These are phyloP conservation scores for Syncephalis plumigaleata DNA, from an alignment of 371 early-diverging fungal genomes.

Conservation along the genomic window DNA sequence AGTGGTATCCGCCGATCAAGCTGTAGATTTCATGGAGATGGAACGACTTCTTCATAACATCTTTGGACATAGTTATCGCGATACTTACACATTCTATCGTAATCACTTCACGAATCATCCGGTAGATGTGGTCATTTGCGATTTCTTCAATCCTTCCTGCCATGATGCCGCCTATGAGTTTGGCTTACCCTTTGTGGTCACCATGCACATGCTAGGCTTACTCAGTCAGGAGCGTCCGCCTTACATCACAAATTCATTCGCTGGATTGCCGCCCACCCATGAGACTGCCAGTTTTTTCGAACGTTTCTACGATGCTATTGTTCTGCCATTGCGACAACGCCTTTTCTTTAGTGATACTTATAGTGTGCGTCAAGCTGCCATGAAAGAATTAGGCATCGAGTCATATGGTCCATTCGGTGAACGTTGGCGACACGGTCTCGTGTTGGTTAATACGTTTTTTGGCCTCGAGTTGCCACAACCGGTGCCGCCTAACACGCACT, in stretches of 20 bases:
- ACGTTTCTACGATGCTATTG: not conserved
- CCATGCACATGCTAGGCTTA: not conserved
- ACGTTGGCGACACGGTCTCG: not conserved
- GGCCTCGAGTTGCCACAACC: not conserved
- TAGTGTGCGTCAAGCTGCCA: not conserved
- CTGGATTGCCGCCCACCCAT: not conserved
- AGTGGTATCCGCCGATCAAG: too few relatives aligned
- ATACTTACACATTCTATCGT: too few relatives aligned
- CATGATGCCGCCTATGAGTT: conserved; percentile 1
- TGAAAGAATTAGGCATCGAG: not conserved
- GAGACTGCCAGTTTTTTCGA: not conserved
- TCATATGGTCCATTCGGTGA: not conserved
- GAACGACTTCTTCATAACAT: too few relatives aligned
- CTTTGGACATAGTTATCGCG: too few relatives aligned
- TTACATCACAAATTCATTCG: too few relatives aligned
- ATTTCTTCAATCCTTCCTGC: conserved; percentile 2
- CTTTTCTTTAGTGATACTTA: not conserved
- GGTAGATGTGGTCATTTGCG: conserved; percentile 4
- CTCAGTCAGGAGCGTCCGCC: not conserved
- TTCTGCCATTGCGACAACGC: not conserved
- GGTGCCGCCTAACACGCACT: not conserved
- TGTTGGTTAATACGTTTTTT: not conserved
- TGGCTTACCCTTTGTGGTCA: not conserved
- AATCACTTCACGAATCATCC: not conserved
- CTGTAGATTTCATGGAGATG: too few relatives aligned